These are phyloP conservation scores for Helotiales sp. DNA, from an alignment of 2,329 filamentous ascomycete species.

Conservation along the genomic window DNA sequence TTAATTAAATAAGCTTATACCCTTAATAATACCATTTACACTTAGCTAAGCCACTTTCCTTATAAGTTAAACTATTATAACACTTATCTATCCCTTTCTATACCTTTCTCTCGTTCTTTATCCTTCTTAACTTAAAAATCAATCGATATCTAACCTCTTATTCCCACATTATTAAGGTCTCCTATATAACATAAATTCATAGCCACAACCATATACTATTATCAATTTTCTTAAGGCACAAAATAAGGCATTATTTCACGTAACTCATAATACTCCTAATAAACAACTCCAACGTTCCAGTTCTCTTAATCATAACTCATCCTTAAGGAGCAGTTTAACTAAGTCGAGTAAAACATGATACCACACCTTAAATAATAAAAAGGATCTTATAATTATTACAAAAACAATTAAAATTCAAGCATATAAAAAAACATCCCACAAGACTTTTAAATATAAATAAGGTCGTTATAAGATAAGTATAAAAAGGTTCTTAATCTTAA, in stretches of 20 bases:
- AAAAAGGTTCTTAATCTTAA: background rate
- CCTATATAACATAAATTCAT: background rate
- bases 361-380: background rate
- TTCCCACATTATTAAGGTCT: no score
- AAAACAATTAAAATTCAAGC: background rate
- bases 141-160: background rate
- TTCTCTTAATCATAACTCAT: background rate
- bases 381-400: background rate
- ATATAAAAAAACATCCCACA: no score
- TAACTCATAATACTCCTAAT: constrained; percentile 15
- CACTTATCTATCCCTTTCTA: background rate
- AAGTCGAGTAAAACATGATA: background rate
- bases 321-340: background rate
- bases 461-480: background rate
- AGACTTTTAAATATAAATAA: no score
- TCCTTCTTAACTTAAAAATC: background rate
- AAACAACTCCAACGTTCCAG: constrained; percentile 35
- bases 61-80: background rate
- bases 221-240: background rate
- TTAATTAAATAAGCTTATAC: no score
- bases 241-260: background rate
- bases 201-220: background rate
- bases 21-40: no score
- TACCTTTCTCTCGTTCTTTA: background rate
- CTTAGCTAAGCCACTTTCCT: background rate